These are phyloP conservation scores for Rhizopus stolonifer DNA, from an alignment of 371 early-diverging fungal species.

Conservation along the genomic window DNA sequence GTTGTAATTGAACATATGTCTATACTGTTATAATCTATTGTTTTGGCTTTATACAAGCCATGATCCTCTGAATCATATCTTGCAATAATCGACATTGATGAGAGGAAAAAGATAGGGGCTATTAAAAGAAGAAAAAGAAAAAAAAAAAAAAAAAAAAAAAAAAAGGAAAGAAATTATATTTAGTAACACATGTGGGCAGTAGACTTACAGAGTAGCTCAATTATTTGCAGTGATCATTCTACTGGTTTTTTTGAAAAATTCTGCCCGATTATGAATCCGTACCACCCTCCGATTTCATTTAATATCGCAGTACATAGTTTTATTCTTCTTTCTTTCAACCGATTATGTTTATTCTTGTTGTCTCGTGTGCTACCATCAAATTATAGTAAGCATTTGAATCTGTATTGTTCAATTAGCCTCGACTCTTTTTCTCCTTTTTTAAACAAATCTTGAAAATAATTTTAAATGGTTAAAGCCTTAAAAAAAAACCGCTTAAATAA, in stretches of 20 bases:
- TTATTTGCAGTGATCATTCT: neutral
- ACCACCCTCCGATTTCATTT: too few relatives aligned
- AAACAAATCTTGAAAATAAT: too few relatives aligned
- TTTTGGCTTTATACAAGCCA: neutral
- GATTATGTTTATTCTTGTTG: too few relatives aligned
- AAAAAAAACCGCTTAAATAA: too few relatives aligned
- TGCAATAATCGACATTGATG: neutral
- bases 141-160: neutral
- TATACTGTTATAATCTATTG: neutral
- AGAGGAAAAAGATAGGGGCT: neutral
- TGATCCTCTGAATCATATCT: neutral
- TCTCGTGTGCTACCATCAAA: too few relatives aligned
- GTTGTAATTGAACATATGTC: slow-evolving; percentile 1
- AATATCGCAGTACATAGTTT: too few relatives aligned
- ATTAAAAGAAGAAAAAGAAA: neutral
- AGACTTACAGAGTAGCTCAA: neutral
- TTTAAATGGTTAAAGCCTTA: too few relatives aligned
- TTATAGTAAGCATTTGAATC: too few relatives aligned
- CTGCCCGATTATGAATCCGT: too few relatives aligned
- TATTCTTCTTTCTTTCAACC: too few relatives aligned
- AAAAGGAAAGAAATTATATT: neutral
- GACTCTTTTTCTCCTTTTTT: too few relatives aligned
- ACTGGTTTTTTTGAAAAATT: neutral
- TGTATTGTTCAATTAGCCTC: too few relatives aligned
- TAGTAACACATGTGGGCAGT: neutral